phyloP scores from a whole-genome alignment of 228 moss, liverwort and hornwort species.

The Sphagnum magellanicum region DNA sequence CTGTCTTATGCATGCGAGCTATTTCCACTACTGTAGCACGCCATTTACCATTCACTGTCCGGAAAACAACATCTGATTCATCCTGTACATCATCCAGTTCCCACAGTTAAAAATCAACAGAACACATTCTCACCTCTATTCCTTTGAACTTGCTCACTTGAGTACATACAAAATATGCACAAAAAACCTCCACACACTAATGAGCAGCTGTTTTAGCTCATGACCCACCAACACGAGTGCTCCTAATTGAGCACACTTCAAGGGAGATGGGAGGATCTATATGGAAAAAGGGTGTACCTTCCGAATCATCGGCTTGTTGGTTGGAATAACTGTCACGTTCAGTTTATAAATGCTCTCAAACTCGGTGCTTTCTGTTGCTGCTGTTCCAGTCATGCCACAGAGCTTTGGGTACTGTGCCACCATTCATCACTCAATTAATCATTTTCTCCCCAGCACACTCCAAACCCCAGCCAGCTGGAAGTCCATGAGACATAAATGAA shows the following conservation, averaged over 20 bases:
- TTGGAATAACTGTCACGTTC: slow-evolving; percentile 86
- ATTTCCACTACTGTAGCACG: slow-evolving; percentile 86
- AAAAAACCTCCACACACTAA: too few relatives aligned
- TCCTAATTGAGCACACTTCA: too few relatives aligned
- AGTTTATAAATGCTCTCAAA: slow-evolving; percentile 89
- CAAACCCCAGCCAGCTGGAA: too few relatives aligned
- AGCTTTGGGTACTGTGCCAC: slow-evolving; percentile 66
- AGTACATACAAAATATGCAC: too few relatives aligned
- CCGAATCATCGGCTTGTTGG: slow-evolving; percentile 83
- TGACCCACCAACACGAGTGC: too few relatives aligned
- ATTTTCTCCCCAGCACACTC: too few relatives aligned
- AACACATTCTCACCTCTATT: too few relatives aligned
- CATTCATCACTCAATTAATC: too few relatives aligned
- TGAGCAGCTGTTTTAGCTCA: too few relatives aligned
- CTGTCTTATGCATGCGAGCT: slow-evolving; percentile 76
- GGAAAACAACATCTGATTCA: slow-evolving; percentile 94
- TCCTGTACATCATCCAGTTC: slow-evolving; percentile 32
- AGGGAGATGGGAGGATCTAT: neutral
- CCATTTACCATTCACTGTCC: slow-evolving; percentile 85
- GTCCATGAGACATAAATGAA: too few relatives aligned
- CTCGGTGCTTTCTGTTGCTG: slow-evolving; percentile 86
- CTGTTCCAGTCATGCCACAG: slow-evolving; percentile 98
- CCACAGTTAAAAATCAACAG: too few relatives aligned
- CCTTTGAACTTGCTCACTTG: too few relatives aligned
- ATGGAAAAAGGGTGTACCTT: slow-evolving; percentile 33